Conservation (phyloP, 345 rosid genomes). For the Physaria fendleri region DNA sequence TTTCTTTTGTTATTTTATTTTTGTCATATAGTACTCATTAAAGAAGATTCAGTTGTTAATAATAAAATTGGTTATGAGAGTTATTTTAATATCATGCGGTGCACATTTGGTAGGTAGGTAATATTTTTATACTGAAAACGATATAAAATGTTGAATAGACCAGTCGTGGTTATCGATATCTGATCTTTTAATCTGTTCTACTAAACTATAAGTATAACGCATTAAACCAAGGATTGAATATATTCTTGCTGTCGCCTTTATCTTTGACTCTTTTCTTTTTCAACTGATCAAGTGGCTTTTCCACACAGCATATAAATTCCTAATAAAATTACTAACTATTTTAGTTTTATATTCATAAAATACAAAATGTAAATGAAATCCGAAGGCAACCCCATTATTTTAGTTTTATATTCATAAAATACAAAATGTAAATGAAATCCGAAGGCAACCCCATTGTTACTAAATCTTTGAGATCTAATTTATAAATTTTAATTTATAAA, state of each 20-base stretch:
- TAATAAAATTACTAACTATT: not conserved
- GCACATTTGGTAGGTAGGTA: not conserved
- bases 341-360: not conserved
- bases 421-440: too few species aligned
- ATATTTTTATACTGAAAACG: not conserved
- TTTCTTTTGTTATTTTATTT: too few species aligned
- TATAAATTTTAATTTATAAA: too few species aligned
- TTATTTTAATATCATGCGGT: not conserved
- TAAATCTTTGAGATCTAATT: too few species aligned
- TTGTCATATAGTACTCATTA: too few species aligned
- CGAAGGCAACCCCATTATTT: too few species aligned
- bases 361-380: too few species aligned
- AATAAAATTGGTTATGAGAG: not conserved
- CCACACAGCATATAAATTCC: too few species aligned
- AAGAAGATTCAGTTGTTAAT: too few species aligned
- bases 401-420: not conserved
- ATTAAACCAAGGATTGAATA: not conserved
- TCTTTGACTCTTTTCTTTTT: not conserved
- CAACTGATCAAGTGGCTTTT: not conserved
- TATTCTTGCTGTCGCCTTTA: constrained; percentile 6
- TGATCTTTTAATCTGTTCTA: not conserved
- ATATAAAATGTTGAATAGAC: not conserved
- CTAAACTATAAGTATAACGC: too few species aligned
- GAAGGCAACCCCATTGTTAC: too few species aligned
- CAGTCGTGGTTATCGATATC: not conserved